phyloP scores from a whole-genome alignment of 2,329 filamentous ascomycete species.

The Hymenoscyphus repandus region DNA sequence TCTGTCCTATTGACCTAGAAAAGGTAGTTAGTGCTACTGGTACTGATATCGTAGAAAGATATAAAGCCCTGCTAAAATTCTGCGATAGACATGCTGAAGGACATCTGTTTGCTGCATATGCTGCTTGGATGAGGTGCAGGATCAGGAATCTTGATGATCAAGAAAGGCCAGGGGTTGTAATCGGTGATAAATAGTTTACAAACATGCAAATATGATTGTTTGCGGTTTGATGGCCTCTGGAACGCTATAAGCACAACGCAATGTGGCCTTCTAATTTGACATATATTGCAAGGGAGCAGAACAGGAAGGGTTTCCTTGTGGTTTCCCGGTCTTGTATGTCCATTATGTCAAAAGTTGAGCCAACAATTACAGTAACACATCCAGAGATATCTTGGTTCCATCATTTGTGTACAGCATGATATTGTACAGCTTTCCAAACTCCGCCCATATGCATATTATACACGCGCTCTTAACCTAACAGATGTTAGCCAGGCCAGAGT shows the following conservation, averaged over 20 bases:
- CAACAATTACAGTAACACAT: too few species aligned
- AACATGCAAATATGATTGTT: too few species aligned
- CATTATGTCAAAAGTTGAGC: too few species aligned
- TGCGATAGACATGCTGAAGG: constrained; percentile 38
- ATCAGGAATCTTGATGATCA: constrained; percentile 14
- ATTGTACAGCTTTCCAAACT: neutral
- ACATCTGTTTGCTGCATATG: constrained; percentile 42
- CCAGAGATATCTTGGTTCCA: too few species aligned
- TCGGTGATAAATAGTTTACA: neutral
- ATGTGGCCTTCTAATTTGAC: too few species aligned
- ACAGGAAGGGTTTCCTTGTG: too few species aligned
- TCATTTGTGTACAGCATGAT: neutral
- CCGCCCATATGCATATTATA: neutral
- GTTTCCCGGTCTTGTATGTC: too few species aligned
- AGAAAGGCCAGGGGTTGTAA: neutral
- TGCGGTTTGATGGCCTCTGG: too few species aligned
- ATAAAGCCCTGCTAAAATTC: constrained; percentile 36
- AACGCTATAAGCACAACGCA: too few species aligned
- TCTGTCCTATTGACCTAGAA: constrained; percentile 53
- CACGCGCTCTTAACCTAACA: neutral
- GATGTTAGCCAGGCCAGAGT: neutral
- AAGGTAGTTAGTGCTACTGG: constrained; percentile 41
- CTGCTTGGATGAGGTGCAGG: constrained; percentile 37
- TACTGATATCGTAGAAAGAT: constrained; percentile 34
- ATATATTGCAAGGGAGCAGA: too few species aligned